These are phyloP conservation scores for Basipetospora chlamydospora DNA, from an alignment of 2,329 filamentous ascomycete species.

Conservation along the genomic window DNA sequence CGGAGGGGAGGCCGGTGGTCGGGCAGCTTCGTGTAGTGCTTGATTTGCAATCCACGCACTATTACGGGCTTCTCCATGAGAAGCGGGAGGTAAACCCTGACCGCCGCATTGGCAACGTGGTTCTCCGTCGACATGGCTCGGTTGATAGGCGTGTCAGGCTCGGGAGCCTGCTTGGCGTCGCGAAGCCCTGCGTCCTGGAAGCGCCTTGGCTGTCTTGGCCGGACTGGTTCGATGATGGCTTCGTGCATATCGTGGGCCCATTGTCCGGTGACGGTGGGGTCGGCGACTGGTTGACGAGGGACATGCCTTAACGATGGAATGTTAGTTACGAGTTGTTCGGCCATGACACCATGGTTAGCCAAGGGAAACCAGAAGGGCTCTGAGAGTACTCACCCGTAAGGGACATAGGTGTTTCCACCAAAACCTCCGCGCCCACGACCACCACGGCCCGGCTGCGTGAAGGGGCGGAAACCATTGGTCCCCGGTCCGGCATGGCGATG, in stretches of 20 bases:
- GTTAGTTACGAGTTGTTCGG: too few species aligned
- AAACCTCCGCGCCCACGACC: constrained; percentile 45
- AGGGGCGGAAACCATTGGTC: constrained; percentile 63
- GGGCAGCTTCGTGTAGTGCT: constrained; percentile 84
- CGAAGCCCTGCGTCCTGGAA: constrained; percentile 29
- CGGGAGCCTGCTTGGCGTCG: constrained; percentile 41
- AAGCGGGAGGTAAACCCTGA: constrained; percentile 66
- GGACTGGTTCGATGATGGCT: constrained; percentile 33
- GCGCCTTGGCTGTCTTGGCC: constrained; percentile 25
- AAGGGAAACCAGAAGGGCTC: too few species aligned
- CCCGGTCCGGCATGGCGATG: constrained; percentile 66
- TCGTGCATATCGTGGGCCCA: constrained; percentile 97
- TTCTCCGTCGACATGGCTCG: constrained; percentile 71
- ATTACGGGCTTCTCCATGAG: constrained; percentile 58
- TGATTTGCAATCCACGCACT: constrained; percentile 65
- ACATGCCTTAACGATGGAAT: too few species aligned
- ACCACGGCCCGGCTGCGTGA: constrained; percentile 48
- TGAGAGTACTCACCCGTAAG: constrained; percentile 43
- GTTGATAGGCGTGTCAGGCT: constrained; percentile 54
- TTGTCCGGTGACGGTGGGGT: constrained; percentile 54
- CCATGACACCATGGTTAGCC: too few species aligned
- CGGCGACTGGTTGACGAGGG: too few species aligned
- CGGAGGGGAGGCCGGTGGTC: constrained; percentile 88
- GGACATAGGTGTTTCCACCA: constrained; percentile 39
- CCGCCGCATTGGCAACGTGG: constrained; percentile 69